Evolutionary conservation across 345 rosid genomes (phyloP).

Genomic region (Pseudoturritis turrita): DNA sequence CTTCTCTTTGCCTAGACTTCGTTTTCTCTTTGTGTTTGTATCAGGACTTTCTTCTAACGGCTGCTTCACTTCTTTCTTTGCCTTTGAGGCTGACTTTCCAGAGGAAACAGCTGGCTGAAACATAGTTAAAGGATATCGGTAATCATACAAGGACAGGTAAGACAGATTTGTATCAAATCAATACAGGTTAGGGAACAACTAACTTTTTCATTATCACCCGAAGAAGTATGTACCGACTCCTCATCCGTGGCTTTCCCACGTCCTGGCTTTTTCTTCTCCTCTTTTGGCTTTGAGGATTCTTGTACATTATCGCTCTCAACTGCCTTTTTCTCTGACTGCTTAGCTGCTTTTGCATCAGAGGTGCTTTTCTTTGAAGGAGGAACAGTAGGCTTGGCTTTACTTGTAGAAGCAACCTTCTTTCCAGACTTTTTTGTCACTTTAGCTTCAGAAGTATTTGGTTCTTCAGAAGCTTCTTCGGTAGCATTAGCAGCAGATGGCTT

Average conservation of each 20-base stretch:
- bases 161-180: neutral
- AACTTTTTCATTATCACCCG: slow-evolving; percentile 57
- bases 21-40: slow-evolving; percentile 58
- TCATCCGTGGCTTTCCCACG: slow-evolving; percentile 45
- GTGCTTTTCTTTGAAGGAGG: slow-evolving; percentile 25
- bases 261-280: slow-evolving; percentile 47
- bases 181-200: neutral
- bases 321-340: slow-evolving; percentile 50
- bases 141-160: neutral
- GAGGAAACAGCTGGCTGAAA: slow-evolving; percentile 52
- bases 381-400: slow-evolving; percentile 35
- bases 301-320: slow-evolving; percentile 42
- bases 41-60: slow-evolving; percentile 53
- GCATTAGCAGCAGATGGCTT: slow-evolving; percentile 37
- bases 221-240: slow-evolving; percentile 35
- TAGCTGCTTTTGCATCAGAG: slow-evolving; percentile 43
- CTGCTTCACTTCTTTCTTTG: slow-evolving; percentile 41
- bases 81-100: slow-evolving; percentile 47
- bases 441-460: slow-evolving; percentile 46
- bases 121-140: slow-evolving; percentile 4
- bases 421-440: slow-evolving; percentile 38
- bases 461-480: slow-evolving; percentile 46
- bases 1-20: slow-evolving; percentile 47
- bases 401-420: slow-evolving; percentile 41
- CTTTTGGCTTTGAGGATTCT: slow-evolving; percentile 44